Base-by-base conservation (phyloP, 768 basidiomycete species). In the Austroboletus eburneus region DNA sequence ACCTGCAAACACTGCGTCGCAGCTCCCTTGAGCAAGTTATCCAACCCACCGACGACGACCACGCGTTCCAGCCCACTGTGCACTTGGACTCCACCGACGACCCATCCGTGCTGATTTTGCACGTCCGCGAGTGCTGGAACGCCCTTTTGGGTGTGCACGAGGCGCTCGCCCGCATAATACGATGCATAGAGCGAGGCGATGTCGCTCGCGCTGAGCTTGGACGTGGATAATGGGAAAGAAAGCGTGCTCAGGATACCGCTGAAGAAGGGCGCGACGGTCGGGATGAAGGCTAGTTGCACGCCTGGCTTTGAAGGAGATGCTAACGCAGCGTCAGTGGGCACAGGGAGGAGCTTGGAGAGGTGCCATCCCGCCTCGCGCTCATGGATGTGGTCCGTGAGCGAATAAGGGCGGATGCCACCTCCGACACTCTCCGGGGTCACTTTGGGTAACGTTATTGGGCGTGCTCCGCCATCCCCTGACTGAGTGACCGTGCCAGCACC, bases 1-100 rank as follows among this genome's bases (percentile, higher is more conserved):
- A 91, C 90, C 77, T 95, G 93, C 51, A 99, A 63, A 66, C 95
- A 97, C 67, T 99, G 96, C n/a, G 95, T 98, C 16, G 96, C 96
- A 41, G 96, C 96, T 7, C 96, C 96, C 67, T 99, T 99, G 51
- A 99, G 74, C 46, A 99, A 70, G 70, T 99, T 99, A 63, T 99
- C 96, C 58, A 99, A 69, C 0, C 93, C 93, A 40, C 91, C 95
- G 20, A 95, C 91, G n/a, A 97, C 79, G 18, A 98, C 96, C 10
- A 89, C 96, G 43, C 96, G 75, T 62, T 91, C 87, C 1, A 91
- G 89, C 36, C 79, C 80, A 52, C 83, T 86, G 62, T 94, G 91
- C 21, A 96, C 87, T 70, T 98, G 95, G 66, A 93, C 83, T 4
- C 96, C 95, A 46, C 96, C 96, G 30, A 91, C 85, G 27, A 72